A percentile compares a stretch with the other conserved stretches of the same genome.
Conservation (phyloP, 2,329 filamentous ascomycete genomes). For the Aspergillus fijiensis region DNA sequence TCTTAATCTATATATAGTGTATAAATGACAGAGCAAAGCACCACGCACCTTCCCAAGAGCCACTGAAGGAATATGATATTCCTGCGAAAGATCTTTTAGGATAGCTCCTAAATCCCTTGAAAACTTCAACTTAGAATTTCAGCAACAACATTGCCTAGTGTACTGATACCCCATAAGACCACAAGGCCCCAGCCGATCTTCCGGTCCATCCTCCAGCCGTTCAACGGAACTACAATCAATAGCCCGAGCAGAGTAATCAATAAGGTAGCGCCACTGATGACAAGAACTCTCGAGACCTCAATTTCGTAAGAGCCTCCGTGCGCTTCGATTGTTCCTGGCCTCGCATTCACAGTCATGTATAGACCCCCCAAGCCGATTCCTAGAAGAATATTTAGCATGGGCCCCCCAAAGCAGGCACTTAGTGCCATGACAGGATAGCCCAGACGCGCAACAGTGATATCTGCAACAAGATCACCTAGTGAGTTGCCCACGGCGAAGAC, state of each 20-base stretch:
- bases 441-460: conserved; percentile 88
- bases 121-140: conserved; percentile 55
- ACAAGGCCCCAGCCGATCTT: conserved; percentile 81
- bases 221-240: conserved; percentile 77
- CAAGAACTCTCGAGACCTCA: conserved; percentile 76
- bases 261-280: conserved; percentile 82
- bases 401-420: conserved; percentile 95
- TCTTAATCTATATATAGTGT: not conserved
- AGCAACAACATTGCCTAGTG: conserved; percentile 74
- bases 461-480: conserved; percentile 87
- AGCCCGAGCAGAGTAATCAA: conserved; percentile 76
- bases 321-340: conserved; percentile 14
- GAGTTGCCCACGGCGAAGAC: conserved; percentile 97
- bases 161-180: conserved; percentile 76
- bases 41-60: too few species aligned
- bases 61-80: too few species aligned
- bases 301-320: conserved; percentile 68
- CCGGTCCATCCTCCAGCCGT: conserved; percentile 80
- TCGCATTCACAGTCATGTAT: conserved; percentile 72
- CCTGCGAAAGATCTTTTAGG: too few species aligned
- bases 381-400: conserved; percentile 94
- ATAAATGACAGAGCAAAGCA: not conserved
- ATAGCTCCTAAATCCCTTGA: conserved; percentile 1
- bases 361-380: conserved; percentile 89
- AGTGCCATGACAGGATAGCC: conserved; percentile 96